A percentile compares a stretch with the other conserved stretches of the same genome.
Evolutionary conservation across 179 eudicot genomes (phyloP).

Genomic region (Camellia oleifera): DNA sequence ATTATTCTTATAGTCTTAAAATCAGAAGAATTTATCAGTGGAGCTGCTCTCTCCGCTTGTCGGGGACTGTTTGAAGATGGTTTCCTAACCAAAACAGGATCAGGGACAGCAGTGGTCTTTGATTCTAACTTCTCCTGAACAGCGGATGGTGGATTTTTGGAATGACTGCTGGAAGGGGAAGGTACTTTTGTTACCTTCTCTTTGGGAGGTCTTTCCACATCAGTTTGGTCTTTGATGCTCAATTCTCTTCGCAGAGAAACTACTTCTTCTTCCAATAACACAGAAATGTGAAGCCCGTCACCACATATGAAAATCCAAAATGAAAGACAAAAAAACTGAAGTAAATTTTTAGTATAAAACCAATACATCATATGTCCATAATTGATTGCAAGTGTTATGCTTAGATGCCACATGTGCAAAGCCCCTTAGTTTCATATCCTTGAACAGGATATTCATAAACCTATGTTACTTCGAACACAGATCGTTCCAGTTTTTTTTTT

Average conservation of each 20-base stretch:
- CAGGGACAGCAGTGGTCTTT: too few relatives aligned
- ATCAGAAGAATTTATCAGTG: too few relatives aligned
- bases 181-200: conserved; percentile 28
- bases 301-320: background rate
- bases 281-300: conserved; percentile 3
- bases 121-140: conserved; percentile 8
- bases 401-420: background rate
- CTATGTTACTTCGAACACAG: too few relatives aligned
- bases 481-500: too few relatives aligned
- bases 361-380: too few relatives aligned
- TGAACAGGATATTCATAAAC: background rate
- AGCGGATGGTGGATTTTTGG: conserved; percentile 28
- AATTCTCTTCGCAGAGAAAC: conserved; percentile 40
- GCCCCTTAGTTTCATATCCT: background rate
- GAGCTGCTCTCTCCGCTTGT: too few relatives aligned
- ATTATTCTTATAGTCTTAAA: too few relatives aligned
- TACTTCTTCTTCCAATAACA: conserved; percentile 49
- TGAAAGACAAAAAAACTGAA: background rate
- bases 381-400: background rate
- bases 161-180: conserved; percentile 41
- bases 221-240: conserved; percentile 1
- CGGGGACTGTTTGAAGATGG: too few relatives aligned
- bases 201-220: conserved; percentile 20
- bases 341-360: too few relatives aligned
- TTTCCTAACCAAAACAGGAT: too few relatives aligned